Conservation (phyloP, 2,329 filamentous ascomycete genomes). For the Paramyrothecium roridum region DNA sequence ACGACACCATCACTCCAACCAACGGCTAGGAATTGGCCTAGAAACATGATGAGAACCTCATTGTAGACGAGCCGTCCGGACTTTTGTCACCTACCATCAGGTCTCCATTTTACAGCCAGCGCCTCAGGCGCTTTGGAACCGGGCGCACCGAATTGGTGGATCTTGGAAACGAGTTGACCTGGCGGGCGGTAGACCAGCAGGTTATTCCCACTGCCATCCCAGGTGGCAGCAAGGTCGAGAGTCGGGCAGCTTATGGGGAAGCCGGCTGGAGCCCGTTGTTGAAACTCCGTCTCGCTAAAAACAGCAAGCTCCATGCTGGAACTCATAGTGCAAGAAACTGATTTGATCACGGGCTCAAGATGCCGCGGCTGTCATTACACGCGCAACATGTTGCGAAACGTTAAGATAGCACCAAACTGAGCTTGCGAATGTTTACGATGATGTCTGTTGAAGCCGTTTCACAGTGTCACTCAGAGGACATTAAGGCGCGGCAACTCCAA, state of each 20-base stretch:
- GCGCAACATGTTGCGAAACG: not conserved
- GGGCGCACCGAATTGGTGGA: slow-evolving; percentile 39
- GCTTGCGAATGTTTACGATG: no score
- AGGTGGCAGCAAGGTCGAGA: slow-evolving; percentile 76
- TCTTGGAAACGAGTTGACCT: slow-evolving; percentile 61
- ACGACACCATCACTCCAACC: slow-evolving; percentile 81
- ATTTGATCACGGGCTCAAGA: not conserved
- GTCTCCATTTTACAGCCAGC: slow-evolving; percentile 60
- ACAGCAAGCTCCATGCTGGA: slow-evolving; percentile 36
- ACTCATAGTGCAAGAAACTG: slow-evolving; percentile 16
- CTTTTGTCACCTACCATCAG: slow-evolving; percentile 56
- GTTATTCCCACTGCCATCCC: slow-evolving; percentile 62
- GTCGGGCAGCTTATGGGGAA: slow-evolving; percentile 76
- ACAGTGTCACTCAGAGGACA: no score
- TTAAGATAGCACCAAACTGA: no score
- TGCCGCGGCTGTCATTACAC: not conserved
- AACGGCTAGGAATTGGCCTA: slow-evolving; percentile 74
- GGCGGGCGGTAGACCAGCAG: slow-evolving; percentile 77
- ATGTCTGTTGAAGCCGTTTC: no score
- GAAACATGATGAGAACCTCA: not conserved
- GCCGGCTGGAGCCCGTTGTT: slow-evolving; percentile 49
- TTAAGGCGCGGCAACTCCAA: no score
- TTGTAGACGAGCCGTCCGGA: not conserved
- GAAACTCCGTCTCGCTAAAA: slow-evolving; percentile 56
- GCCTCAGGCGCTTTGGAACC: slow-evolving; percentile 38